Evolutionary conservation across 177 flowering plant genomes (phyloP).

Genomic region (Vitis hybrid): DNA sequence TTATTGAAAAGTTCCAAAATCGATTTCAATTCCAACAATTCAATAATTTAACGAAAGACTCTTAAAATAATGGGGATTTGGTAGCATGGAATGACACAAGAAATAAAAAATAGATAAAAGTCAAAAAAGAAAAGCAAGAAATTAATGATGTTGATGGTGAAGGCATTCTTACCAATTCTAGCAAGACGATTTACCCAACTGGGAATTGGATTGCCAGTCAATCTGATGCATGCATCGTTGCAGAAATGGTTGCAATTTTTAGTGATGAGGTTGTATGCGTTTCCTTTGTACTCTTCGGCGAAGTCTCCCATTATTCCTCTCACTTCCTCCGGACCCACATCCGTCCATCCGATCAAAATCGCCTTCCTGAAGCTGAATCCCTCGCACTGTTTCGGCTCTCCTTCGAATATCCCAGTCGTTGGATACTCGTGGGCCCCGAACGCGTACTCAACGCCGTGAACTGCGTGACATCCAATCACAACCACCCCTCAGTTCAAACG

Average conservation of each 20-base stretch:
- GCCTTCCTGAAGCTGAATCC: conserved; percentile 61
- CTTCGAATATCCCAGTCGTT: conserved; percentile 62
- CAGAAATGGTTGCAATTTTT: conserved; percentile 80
- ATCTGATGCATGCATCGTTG: conserved; percentile 53
- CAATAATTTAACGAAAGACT: too few species aligned
- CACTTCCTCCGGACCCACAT: conserved; percentile 36
- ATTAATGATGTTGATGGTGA: too few species aligned
- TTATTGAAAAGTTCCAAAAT: too few species aligned
- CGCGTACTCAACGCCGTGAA: conserved; percentile 68
- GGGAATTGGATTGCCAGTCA: conserved; percentile 60
- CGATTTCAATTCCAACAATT: too few species aligned
- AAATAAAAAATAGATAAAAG: too few species aligned
- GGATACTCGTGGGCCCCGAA: conserved; percentile 73
- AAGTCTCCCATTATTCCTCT: conserved; percentile 52
- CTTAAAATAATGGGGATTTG: too few species aligned
- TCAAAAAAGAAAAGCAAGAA: too few species aligned
- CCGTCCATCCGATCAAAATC: conserved; percentile 58
- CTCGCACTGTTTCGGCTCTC: conserved; percentile 58
- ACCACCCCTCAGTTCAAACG: background rate
- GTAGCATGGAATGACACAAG: too few species aligned
- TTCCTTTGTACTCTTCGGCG: conserved; percentile 52
- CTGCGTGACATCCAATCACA: conserved; percentile 24
- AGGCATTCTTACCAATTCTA: conserved; percentile 44
- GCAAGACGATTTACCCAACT: conserved; percentile 76
- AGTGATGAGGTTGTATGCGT: conserved; percentile 60